These are phyloP conservation scores for Flaveria trinervia DNA, from an alignment of 129 eudicot species.

Conservation along the genomic window DNA sequence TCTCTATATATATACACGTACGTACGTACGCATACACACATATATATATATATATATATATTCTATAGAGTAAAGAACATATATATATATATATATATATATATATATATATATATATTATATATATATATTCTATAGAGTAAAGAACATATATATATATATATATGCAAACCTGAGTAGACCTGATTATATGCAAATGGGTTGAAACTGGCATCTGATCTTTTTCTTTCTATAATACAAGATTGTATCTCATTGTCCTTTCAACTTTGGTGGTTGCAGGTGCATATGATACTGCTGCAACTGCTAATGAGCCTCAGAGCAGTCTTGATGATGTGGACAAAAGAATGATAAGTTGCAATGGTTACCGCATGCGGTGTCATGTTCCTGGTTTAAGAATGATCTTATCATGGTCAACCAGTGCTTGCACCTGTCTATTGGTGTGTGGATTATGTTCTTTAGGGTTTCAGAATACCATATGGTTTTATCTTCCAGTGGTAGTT, in stretches of 20 bases:
- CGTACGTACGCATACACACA: too few species aligned
- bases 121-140: too few species aligned
- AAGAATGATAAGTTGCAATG: neutral
- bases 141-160: too few species aligned
- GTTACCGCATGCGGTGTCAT: neutral
- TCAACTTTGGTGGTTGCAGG: constrained; percentile 24
- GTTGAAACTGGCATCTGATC: neutral
- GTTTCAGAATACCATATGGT: neutral
- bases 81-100: too few species aligned
- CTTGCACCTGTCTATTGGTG: neutral
- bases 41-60: too few species aligned
- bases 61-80: too few species aligned
- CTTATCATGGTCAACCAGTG: neutral
- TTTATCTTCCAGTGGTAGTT: constrained; percentile 4
- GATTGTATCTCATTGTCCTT: neutral
- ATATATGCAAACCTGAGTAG: neutral
- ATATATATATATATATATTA: too few species aligned
- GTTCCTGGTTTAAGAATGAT: neutral
- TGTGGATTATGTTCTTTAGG: neutral
- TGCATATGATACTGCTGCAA: constrained; percentile 11
- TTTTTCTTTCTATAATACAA: neutral
- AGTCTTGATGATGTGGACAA: neutral
- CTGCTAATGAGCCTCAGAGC: constrained; percentile 11
- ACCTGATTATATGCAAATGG: neutral
- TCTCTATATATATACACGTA: too few species aligned